Percentiles rank a stretch among this genome's conserved stretches.
These are phyloP conservation scores for Hevea brasiliensis DNA, from an alignment of 345 rosid genomes.

Conservation along the genomic window DNA sequence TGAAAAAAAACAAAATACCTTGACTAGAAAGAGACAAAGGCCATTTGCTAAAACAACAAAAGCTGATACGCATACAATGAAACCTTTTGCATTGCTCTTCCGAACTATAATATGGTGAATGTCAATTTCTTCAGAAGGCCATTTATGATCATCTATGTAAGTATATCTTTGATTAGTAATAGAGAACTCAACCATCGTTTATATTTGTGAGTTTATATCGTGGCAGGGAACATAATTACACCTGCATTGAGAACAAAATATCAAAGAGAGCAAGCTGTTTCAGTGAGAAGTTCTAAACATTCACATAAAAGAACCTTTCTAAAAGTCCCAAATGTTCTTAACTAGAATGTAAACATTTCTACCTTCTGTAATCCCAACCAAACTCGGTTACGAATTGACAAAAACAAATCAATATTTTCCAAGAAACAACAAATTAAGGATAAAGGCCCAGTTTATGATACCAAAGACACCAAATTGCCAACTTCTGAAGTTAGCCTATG, in stretches of 20 bases:
- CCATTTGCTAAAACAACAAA: conserved; percentile 36
- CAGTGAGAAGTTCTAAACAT: background rate
- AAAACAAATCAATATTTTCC: no score
- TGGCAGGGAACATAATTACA: background rate
- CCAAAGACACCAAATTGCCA: no score
- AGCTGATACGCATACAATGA: conserved; percentile 33
- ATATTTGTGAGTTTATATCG: background rate
- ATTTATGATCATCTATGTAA: conserved; percentile 45
- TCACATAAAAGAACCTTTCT: background rate
- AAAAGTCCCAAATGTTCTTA: no score
- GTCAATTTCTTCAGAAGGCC: conserved; percentile 50
- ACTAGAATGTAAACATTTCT: no score
- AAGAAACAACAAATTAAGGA: no score
- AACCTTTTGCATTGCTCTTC: conserved; percentile 38
- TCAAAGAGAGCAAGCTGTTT: no score
- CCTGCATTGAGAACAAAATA: background rate
- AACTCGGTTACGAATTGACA: no score
- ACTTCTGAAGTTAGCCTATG: no score
- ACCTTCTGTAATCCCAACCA: no score
- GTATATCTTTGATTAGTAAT: conserved; percentile 40
- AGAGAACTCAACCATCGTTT: conserved; percentile 40
- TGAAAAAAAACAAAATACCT: conserved; percentile 38
- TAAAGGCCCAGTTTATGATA: no score
- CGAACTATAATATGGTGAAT: conserved; percentile 55
- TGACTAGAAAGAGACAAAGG: conserved; percentile 37